Conservation (phyloP, 495 filamentous ascomycete species). For the Penicillium bialowiezense region DNA sequence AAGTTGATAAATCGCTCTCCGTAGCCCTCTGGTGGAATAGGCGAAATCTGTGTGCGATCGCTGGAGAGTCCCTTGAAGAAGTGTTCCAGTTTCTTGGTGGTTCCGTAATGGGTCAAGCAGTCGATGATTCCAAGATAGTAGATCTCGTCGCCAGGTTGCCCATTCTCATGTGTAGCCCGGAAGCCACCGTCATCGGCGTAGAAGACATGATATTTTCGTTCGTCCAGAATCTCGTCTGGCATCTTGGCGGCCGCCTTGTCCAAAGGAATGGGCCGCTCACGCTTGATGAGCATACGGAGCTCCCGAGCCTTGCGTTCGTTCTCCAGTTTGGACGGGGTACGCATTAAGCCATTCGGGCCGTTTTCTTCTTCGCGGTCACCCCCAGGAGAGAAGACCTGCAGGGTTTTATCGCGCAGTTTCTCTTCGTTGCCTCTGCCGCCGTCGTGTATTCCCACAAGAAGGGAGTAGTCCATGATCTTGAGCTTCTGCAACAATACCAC, state of each 20-base stretch:
- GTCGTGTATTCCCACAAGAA: slow-evolving; percentile 93
- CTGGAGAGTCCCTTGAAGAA: slow-evolving; percentile 89
- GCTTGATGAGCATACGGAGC: slow-evolving; percentile 85
- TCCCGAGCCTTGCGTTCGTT: slow-evolving; percentile 89
- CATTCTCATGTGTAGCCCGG: slow-evolving; percentile 87
- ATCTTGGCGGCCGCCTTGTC: slow-evolving; percentile 79
- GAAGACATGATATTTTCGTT: slow-evolving; percentile 69
- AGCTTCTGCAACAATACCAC: slow-evolving; percentile 79
- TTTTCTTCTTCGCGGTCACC: slow-evolving; percentile 59
- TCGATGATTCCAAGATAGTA: slow-evolving; percentile 99
- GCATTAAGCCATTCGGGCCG: slow-evolving; percentile 64
- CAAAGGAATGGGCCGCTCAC: slow-evolving; percentile 87
- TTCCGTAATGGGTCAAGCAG: slow-evolving; percentile 90
- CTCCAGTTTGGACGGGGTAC: slow-evolving; percentile 93
- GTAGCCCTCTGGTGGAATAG: slow-evolving; percentile 87
- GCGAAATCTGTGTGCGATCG: slow-evolving; percentile 82
- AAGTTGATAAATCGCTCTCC: slow-evolving; percentile 94
- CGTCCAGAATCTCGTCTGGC: slow-evolving; percentile 79
- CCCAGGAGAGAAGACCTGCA: slow-evolving; percentile 93
- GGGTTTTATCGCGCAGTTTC: slow-evolving; percentile 88
- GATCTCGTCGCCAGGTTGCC: slow-evolving; percentile 80
- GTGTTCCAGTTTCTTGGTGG: slow-evolving; percentile 83
- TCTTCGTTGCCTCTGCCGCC: slow-evolving; percentile 87
- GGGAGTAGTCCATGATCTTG: slow-evolving; percentile 98
- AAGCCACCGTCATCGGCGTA: slow-evolving; percentile 94